Percentiles rank a stretch among this genome's conserved stretches.
Evolutionary conservation across 2,329 filamentous ascomycete genomes (phyloP).

Genomic region (Epichloe sp.): DNA sequence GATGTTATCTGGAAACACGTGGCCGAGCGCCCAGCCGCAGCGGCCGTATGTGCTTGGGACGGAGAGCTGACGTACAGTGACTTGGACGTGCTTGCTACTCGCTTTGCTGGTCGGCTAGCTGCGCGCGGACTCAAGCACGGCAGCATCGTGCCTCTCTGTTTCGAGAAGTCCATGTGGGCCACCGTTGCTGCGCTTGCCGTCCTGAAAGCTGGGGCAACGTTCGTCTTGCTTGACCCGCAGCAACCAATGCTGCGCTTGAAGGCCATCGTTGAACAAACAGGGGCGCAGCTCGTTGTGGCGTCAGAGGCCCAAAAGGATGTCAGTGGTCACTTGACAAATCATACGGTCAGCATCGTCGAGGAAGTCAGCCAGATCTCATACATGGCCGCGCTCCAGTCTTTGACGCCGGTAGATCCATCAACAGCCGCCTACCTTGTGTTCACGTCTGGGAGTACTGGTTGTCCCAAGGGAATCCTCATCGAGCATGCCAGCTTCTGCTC

Average conservation of each 20-base stretch:
- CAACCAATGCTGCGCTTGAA: conserved; percentile 8
- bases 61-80: conserved; percentile 26
- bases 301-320: not conserved
- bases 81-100: conserved; percentile 10
- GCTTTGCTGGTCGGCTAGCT: conserved; percentile 7
- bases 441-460: conserved; percentile 11
- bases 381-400: too few species aligned
- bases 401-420: not conserved
- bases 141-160: conserved; percentile 12
- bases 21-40: not conserved
- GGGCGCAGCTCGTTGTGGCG: conserved; percentile 2
- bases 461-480: conserved; percentile 10
- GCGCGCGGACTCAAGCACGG: not conserved
- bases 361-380: not conserved
- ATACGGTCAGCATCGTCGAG: not conserved
- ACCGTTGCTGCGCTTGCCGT: conserved; percentile 13
- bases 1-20: too few species aligned
- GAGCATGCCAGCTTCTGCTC: conserved; percentile 2
- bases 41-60: conserved; percentile 16
- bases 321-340: not conserved
- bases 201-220: conserved; percentile 15
- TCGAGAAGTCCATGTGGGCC: conserved; percentile 15
- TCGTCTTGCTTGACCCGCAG: conserved; percentile 13
- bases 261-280: conserved; percentile 5
- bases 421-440: conserved; percentile 2